Evolutionary conservation across 345 rosid genomes (phyloP), one percentile per base, ranked within the genome.

Genomic region (Geranium rotundifolium): DNA sequence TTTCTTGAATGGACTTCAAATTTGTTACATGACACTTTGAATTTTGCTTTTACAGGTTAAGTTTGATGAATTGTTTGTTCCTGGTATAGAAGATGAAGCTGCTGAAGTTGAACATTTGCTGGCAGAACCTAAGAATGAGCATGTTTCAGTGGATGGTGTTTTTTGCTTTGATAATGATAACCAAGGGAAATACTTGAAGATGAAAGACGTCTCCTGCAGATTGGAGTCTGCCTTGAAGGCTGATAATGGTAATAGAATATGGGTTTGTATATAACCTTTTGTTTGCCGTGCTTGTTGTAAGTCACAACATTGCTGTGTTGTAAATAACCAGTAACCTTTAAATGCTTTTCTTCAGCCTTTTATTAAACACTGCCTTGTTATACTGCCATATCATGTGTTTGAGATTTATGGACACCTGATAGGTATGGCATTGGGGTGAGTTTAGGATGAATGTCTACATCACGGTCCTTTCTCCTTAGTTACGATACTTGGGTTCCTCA

Each of bases 51-150:
- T 46, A 62, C 59, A 77, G 83, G 75, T 70, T 54, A 80, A 85
- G 77, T 79, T 67, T 34, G 85, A 81, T 58, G 82, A 80, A 59
- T 62, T 79, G 19, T 59, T 69, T 65, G 72, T 56, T 62, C 82
- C 82, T 63, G 69, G 71, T 5, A 56, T 59, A 12, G 73, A 79
- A 75, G 84, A 77, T 34, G 82, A 83, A 74, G 59, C 77, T 56
- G 57, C 64, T 70, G 82, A 73, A 67, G 79, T 76, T 66, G 70
- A 74, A 64, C 77, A 68, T 65, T 63, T 76, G 56, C 62, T 77
- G 27, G 76, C 71, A 60, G 93, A 85, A 58, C 82, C 90, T 50
- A 71, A 77, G 67, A 68, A 69, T 67, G 86, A 83, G 29, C 69
- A 74, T 72, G 63, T 65, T 63, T 71, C 79, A 0, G 81, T 82